phyloP scores from a whole-genome alignment of 2,329 filamentous ascomycete genomes.

The Phialophora macrospora region DNA sequence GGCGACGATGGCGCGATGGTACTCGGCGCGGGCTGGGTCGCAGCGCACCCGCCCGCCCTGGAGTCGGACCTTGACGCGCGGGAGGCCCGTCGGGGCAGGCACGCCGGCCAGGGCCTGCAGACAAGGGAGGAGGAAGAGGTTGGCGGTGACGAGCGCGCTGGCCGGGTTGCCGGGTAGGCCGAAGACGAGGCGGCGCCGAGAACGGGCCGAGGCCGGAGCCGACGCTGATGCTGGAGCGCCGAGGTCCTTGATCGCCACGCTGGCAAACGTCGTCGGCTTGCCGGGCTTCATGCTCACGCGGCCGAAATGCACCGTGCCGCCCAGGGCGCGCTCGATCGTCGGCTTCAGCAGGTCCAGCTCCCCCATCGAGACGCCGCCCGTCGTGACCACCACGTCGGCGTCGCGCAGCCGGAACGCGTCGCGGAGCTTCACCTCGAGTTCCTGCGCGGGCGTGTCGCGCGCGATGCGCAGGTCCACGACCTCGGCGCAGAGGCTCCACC shows the following conservation, averaged over 20 bases:
- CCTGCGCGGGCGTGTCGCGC: slow-evolving; percentile 59
- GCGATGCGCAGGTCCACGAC: slow-evolving; percentile 86
- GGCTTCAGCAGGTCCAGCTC: slow-evolving; percentile 96
- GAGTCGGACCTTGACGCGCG: slow-evolving; percentile 71
- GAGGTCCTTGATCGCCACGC: slow-evolving; percentile 66
- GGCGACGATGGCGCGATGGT: slow-evolving; percentile 79
- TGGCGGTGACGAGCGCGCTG: slow-evolving; percentile 87
- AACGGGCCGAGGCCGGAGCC: too few relatives aligned
- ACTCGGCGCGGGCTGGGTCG: slow-evolving; percentile 80
- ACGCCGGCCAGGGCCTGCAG: slow-evolving; percentile 75
- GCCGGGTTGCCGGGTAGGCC: slow-evolving; percentile 93
- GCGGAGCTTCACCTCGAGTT: slow-evolving; percentile 77
- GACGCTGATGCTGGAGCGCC: slow-evolving; percentile 16
- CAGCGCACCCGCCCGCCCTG: slow-evolving; percentile 70
- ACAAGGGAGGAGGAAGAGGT: slow-evolving; percentile 89
- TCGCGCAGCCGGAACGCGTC: slow-evolving; percentile 65
- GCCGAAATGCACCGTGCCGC: slow-evolving; percentile 94
- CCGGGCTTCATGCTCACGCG: slow-evolving; percentile 97
- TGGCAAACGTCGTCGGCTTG: slow-evolving; percentile 96
- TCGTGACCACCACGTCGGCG: slow-evolving; percentile 85
- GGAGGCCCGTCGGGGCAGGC: slow-evolving; percentile 45
- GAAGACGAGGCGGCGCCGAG: slow-evolving; percentile 68
- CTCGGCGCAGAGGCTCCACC: slow-evolving; percentile 69
- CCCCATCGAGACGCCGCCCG: slow-evolving; percentile 95
- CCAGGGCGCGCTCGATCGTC: slow-evolving; percentile 86